A percentile compares a stretch with the other conserved stretches of the same genome.
Evolutionary conservation across 2,329 filamentous ascomycete species (phyloP).

Genomic region (Laburnicola sp.): DNA sequence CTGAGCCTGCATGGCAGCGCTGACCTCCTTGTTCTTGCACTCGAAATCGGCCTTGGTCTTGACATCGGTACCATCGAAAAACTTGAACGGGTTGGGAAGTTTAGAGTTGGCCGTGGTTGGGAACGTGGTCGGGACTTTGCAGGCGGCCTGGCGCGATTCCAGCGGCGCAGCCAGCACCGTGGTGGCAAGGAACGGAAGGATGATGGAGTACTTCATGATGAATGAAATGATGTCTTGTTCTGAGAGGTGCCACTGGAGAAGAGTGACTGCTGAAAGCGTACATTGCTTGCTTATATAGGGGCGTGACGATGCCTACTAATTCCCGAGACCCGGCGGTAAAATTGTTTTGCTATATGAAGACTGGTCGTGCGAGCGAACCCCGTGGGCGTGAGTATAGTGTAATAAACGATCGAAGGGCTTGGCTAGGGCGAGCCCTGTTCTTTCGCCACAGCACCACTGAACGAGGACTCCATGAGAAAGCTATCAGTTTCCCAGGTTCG

Average conservation of each 20-base stretch:
- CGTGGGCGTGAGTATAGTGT: slow-evolving; percentile 29
- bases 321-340: slow-evolving; percentile 26
- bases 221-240: slow-evolving; percentile 4
- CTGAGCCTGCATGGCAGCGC: slow-evolving; percentile 21
- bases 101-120: slow-evolving; percentile 23
- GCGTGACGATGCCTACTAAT: slow-evolving; percentile 6
- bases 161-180: slow-evolving; percentile 36
- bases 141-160: slow-evolving; percentile 37
- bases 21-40: slow-evolving; percentile 27
- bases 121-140: slow-evolving; percentile 36
- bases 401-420: slow-evolving; percentile 35
- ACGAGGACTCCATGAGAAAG: slow-evolving; percentile 6
- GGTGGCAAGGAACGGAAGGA: slow-evolving; percentile 35
- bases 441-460: slow-evolving; percentile 15
- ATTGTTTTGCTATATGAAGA: slow-evolving; percentile 33
- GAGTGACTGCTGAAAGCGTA: slow-evolving; percentile 3
- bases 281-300: slow-evolving; percentile 20
- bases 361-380: slow-evolving; percentile 25
- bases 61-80: slow-evolving; percentile 14
- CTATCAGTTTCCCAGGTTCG: background rate
- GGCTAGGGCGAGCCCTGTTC: slow-evolving; percentile 13
- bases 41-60: slow-evolving; percentile 18
- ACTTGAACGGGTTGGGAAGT: slow-evolving; percentile 23
- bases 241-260: slow-evolving; percentile 13
- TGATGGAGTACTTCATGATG: slow-evolving; percentile 40